Evolutionary conservation across 345 rosid species (phyloP).

Genomic region (Cardamine chenopodiifolia): DNA sequence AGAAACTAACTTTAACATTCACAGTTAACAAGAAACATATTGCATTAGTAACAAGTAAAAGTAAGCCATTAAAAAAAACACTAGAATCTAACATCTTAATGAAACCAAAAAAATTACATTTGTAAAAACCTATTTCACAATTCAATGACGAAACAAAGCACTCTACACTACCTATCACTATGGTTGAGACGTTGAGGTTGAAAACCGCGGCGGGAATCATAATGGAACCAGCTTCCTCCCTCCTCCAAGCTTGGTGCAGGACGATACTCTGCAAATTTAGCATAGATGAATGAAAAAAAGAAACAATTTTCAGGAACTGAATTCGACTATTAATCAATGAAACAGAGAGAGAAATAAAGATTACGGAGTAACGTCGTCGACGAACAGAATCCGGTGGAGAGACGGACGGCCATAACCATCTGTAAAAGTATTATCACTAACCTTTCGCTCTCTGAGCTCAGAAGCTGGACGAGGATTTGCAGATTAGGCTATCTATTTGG

Average conservation of each 20-base stretch:
- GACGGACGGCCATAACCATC: constrained; percentile 71
- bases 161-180: constrained; percentile 50
- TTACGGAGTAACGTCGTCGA: constrained; percentile 58
- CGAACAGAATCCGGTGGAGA: constrained; percentile 57
- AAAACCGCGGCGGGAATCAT: constrained; percentile 47
- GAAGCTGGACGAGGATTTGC: constrained; percentile 25
- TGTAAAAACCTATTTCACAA: background rate
- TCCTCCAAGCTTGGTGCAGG: constrained; percentile 52
- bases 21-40: constrained; percentile 10
- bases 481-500: constrained; percentile 40
- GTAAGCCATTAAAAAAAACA: background rate
- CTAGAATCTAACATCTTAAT: constrained; percentile 6
- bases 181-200: constrained; percentile 47
- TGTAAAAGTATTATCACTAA: background rate
- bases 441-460: constrained; percentile 20
- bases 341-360: constrained; percentile 9
- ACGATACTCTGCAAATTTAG: constrained; percentile 52
- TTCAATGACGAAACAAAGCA: background rate
- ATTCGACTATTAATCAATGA: background rate
- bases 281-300: background rate
- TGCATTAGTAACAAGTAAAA: background rate
- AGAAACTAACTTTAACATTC: constrained; percentile 14
- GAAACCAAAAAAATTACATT: too few species aligned
- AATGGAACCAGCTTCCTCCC: constrained; percentile 45
- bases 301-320: background rate